Base-by-base conservation (phyloP, 2,329 filamentous ascomycete species). In the Penicillium italicum region DNA sequence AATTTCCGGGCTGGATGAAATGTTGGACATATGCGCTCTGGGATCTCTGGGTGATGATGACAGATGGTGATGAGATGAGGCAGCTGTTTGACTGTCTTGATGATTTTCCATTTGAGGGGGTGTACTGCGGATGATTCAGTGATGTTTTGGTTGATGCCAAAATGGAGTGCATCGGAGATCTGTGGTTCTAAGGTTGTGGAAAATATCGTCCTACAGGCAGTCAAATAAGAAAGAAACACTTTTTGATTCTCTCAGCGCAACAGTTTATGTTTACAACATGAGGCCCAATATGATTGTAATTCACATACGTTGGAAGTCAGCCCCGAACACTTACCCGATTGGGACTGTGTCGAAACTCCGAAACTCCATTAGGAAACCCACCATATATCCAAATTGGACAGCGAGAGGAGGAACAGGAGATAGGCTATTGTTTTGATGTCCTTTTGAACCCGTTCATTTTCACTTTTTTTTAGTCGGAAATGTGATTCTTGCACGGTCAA, bases 31-130 rank as follows among this genome's bases (percentile, higher is more conserved):
- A 22, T 22, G 11, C 34, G 6, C 56, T 61, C 9, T 59, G 38
- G 43, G 28, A 38, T 56, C 48, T 61, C 12, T 60, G 49, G 58
- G 6, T 11, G 46, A 58, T 47, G 33, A 60, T 60, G 47, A 46
- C 41, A 20, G 55, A 55, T 58, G 57, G 55, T 12, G 55, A 55
- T n/a, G 47, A 55, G 31, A 60, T 67, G 34, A 56, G 61, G 43
- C 37, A 10, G 28, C 33, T 33, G 18, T 45, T 56, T 45, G 55
- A 66, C 20, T 18, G 34, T 36, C 52, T 58, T 20, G 33, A 24
- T 24, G 24, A 24, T 47, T 44, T 28, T 52, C n/a, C 28, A 22
- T 30, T n/a, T 43, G 48, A 37, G 26, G 53, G 24, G 18, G 42
- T 58, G 20, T 56, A 50, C 43, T 62, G 46, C 47, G 47, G 40